Conservation (phyloP, 345 rosid genomes). For the Microcos paniculata region DNA sequence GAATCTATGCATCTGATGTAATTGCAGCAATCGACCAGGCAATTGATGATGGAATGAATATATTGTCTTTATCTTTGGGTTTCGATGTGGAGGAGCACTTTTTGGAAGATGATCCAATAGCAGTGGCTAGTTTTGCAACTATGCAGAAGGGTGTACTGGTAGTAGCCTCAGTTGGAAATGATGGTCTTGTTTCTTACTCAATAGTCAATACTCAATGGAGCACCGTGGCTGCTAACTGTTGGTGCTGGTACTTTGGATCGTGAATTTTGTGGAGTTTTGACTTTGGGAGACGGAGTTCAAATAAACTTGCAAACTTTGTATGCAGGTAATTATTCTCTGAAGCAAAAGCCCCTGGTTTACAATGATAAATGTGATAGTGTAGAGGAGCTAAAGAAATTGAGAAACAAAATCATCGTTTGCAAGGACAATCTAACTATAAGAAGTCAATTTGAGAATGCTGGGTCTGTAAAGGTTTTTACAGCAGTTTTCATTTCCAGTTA, state of each 20-base stretch:
- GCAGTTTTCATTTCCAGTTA: constrained; percentile 36
- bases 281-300: constrained; percentile 35
- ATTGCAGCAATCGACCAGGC: constrained; percentile 38
- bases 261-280: constrained; percentile 25
- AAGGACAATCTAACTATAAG: constrained; percentile 11
- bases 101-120: constrained; percentile 27
- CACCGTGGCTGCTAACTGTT: constrained; percentile 45
- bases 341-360: constrained; percentile 29
- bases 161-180: constrained; percentile 27
- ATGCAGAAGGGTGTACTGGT: constrained; percentile 24
- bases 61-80: constrained; percentile 36
- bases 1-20: constrained; percentile 29
- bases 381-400: background rate
- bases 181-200: constrained; percentile 22
- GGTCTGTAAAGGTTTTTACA: constrained; percentile 21
- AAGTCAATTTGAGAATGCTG: constrained; percentile 14
- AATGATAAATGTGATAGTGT: background rate
- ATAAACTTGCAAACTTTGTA: constrained; percentile 29
- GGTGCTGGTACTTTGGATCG: constrained; percentile 36
- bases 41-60: constrained; percentile 32
- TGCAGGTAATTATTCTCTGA: constrained; percentile 30
- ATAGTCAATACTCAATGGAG: constrained; percentile 41
- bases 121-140: constrained; percentile 26
- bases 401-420: constrained; percentile 35
- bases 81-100: constrained; percentile 18